These are phyloP conservation scores for Quercus agrifolia DNA, from an alignment of 306 rosid species.

Conservation along the genomic window DNA sequence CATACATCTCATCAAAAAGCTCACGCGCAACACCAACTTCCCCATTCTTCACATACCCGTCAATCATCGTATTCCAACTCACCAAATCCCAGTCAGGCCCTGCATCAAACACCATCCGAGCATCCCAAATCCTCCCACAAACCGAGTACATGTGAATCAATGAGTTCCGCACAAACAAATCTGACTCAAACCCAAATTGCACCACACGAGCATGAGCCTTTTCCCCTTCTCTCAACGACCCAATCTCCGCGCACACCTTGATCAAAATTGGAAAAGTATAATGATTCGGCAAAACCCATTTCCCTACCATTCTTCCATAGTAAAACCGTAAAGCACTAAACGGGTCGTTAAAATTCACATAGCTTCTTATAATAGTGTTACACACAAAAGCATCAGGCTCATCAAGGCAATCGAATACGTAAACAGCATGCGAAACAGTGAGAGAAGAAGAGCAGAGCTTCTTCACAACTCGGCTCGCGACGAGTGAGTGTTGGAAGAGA, in stretches of 20 bases:
- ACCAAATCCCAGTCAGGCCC: conserved; percentile 50
- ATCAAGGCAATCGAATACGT: conserved; percentile 32
- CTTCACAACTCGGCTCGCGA: conserved; percentile 43
- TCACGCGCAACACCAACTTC: conserved; percentile 28
- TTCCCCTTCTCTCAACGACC: conserved; percentile 28
- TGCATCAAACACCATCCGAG: conserved; percentile 42
- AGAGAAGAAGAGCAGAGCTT: conserved; percentile 42
- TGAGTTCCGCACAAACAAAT: conserved; percentile 50
- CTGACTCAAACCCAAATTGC: conserved; percentile 47
- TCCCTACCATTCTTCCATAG: conserved; percentile 39
- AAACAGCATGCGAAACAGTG: conserved; percentile 30
- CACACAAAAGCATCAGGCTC: conserved; percentile 53
- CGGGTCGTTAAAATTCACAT: conserved; percentile 25
- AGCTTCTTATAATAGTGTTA: conserved; percentile 54
- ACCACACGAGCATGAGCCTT: conserved; percentile 44
- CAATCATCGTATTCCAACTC: conserved; percentile 61
- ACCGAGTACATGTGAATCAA: conserved; percentile 50
- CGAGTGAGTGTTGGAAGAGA: conserved; percentile 42
- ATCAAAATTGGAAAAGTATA: conserved; percentile 60
- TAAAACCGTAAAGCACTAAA: conserved; percentile 36
- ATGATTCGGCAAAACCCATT: conserved; percentile 41
- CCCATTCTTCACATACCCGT: conserved; percentile 50
- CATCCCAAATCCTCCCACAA: conserved; percentile 38
- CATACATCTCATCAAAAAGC: conserved; percentile 47
- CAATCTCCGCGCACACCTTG: conserved; percentile 32